Base-by-base conservation (phyloP, 2,329 filamentous ascomycete genomes). In the Microthyrium microscopicum region DNA sequence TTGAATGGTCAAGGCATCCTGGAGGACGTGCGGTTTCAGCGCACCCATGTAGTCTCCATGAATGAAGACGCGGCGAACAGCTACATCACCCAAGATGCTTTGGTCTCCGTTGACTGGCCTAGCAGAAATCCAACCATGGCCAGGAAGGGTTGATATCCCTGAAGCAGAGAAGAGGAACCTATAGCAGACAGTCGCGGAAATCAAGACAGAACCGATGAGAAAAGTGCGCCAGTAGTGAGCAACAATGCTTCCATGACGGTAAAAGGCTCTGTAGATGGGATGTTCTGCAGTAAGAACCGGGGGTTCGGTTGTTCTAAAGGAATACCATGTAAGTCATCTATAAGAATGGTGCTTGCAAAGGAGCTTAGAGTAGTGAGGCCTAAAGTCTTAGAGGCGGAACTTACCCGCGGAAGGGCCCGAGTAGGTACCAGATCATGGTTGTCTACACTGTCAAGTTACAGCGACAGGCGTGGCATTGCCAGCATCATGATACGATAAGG, bases 31-130 rank as follows among this genome's bases (percentile, higher is more conserved):
- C 33, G 63, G 62, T 31, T 79, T 62, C 22, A 87, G 61, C 8
- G 78, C 80, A 45, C 73, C 65, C 74, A 85, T 85, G 48, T 84
- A 84, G 50, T 69, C 76, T 40, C 77, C 78, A 47, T 85, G 78
- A 12, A 87, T 66, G 80, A 80, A 87, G 36, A 82, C 68, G 37
- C 80, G 80, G 42, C 78, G 76, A 70, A 87, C 78, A 36, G 79
- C 71, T n/a, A 87, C 72, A 50, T 87, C 78, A 4, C 75, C 66
- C 34, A 61, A 56, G 28, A 61, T 58, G 18, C 56, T 48, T 4
- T 55, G 53, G 34, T 60, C 59, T 30, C 68, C 66, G 22, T 66
- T 56, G 34, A 79, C 59, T 19, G 74, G 70, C 39, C 72, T 69
- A 5, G 76, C 77, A 24, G 75, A 75, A 18, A 79, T 84, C 80